These are phyloP conservation scores for Floccularia luteovirens DNA, from an alignment of 768 basidiomycete genomes.

Conservation along the genomic window DNA sequence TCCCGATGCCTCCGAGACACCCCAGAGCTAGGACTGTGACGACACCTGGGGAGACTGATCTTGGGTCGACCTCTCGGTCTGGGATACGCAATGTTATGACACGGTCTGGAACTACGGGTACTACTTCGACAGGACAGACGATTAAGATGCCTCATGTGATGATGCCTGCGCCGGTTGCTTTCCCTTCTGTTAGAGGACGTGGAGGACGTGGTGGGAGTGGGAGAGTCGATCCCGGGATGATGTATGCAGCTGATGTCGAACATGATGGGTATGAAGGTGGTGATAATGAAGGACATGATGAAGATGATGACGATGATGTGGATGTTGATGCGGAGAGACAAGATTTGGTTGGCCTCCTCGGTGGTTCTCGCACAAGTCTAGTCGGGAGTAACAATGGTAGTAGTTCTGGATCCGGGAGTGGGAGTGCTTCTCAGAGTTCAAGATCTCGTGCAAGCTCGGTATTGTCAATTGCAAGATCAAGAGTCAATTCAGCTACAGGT, in stretches of 20 bases:
- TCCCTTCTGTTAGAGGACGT: constrained; percentile 20
- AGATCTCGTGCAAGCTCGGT: not conserved
- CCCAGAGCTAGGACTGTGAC: constrained; percentile 10
- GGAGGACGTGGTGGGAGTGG: constrained; percentile 12
- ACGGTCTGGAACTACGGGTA: too few species aligned
- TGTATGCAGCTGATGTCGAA: constrained; percentile 11
- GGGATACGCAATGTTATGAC: too few species aligned
- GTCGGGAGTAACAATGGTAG: not conserved
- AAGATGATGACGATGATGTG: constrained; percentile 3
- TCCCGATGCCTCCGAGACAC: constrained; percentile 18
- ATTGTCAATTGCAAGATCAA: not conserved
- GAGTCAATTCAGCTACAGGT: not conserved
- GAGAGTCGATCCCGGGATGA: constrained; percentile 11
- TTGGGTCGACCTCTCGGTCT: constrained; percentile 8
- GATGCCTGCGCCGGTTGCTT: constrained; percentile 10
- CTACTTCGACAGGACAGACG: too few species aligned
- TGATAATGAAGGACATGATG: constrained; percentile 11
- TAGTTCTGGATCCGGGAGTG: too few species aligned
- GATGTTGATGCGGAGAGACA: constrained; percentile 10
- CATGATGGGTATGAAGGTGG: constrained; percentile 17
- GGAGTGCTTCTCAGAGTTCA: too few species aligned
- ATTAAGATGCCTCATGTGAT: too few species aligned
- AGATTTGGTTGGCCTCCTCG: constrained; percentile 23
- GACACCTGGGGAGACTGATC: constrained; percentile 5
- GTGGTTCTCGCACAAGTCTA: constrained; percentile 6